Base-by-base conservation (phyloP, 441 rosid species). In the Arabidopsis lyrata region DNA sequence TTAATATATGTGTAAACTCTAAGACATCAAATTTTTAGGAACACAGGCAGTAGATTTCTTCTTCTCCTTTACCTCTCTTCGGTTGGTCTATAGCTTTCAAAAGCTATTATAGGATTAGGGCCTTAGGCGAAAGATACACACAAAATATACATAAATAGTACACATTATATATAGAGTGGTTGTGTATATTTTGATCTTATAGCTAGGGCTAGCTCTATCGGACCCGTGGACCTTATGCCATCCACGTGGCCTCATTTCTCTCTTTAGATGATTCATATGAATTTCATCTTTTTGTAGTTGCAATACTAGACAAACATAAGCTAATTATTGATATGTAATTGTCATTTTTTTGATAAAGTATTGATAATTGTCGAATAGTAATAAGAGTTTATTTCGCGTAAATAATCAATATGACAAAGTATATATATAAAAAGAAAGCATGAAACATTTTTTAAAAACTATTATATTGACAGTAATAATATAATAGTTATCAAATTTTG, bases 81-180 rank as follows among this genome's bases (percentile, higher is more conserved):
- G 63, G 76, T 70, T 70, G 76, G 56, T 64, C 72, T 41, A 24
- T 72, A 71, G 56, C 80, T 77, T 77, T 63, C 68, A 64, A 56
- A 65, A 27, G 45, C 55, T 41, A 76, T 29, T 29, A 4, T 29
- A 29, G 31, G 31, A 29, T 29, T 13, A 55, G 72, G 14, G 31
- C 31, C 60, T 44, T 53, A 68, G 65, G 52, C 52, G 14, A 62
- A 69, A 58, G 27, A 62, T 6, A 68, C 53, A 53, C 74, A 61
- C 68, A 68, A 52, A 32, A 52, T 22, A 67, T 59, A 68, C 27
- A 61, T 39, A 53, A 5, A 54, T 44, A 75, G 35, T 68, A 68
- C 32, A 53, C 8, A 41, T 61, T 18, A 20, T 41, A 22, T 10
- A 18, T 53, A 53, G 22, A 42, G 63, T 60, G 22, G 62, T 29